These are phyloP conservation scores for Areca catechu DNA, from an alignment of 176 grass and related monocot genomes.

Conservation along the genomic window DNA sequence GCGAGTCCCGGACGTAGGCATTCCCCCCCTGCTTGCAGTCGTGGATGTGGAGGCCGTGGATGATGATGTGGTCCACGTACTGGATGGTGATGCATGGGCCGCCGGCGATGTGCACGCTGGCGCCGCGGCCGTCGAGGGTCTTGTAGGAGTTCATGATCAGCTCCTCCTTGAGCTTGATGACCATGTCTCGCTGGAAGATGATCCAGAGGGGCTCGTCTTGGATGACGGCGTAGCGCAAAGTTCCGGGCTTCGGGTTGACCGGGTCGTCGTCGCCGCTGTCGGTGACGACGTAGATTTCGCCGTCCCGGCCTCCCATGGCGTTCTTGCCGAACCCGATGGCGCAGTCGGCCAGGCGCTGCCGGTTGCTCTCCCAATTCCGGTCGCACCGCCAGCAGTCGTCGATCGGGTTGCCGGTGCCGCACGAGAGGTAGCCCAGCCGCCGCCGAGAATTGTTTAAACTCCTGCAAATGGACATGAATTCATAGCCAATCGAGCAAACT, in stretches of 20 bases:
- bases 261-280: slow-evolving; percentile 16
- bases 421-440: slow-evolving; percentile 9
- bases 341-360: slow-evolving; percentile 18
- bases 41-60: slow-evolving; percentile 22
- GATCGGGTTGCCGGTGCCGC: slow-evolving; percentile 16
- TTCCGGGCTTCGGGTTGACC: slow-evolving; percentile 14
- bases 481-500: too few species aligned
- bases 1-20: slow-evolving; percentile 15
- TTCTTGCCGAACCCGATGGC: slow-evolving; percentile 22
- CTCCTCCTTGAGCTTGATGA: slow-evolving; percentile 19
- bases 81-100: slow-evolving; percentile 17
- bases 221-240: slow-evolving; percentile 14
- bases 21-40: slow-evolving; percentile 22
- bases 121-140: slow-evolving; percentile 20
- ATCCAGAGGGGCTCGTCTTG: slow-evolving; percentile 17
- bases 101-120: slow-evolving; percentile 22
- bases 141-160: slow-evolving; percentile 18
- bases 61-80: slow-evolving; percentile 14
- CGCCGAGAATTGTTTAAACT: slow-evolving; percentile 8
- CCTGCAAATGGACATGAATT: not conserved
- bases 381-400: slow-evolving; percentile 23
- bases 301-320: slow-evolving; percentile 10
- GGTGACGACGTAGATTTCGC: slow-evolving; percentile 15
- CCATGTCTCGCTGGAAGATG: slow-evolving; percentile 19
- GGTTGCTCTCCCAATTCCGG: slow-evolving; percentile 2